These are phyloP conservation scores for Nigrospora sphaerica DNA, from an alignment of 2,329 filamentous ascomycete genomes.

Conservation along the genomic window DNA sequence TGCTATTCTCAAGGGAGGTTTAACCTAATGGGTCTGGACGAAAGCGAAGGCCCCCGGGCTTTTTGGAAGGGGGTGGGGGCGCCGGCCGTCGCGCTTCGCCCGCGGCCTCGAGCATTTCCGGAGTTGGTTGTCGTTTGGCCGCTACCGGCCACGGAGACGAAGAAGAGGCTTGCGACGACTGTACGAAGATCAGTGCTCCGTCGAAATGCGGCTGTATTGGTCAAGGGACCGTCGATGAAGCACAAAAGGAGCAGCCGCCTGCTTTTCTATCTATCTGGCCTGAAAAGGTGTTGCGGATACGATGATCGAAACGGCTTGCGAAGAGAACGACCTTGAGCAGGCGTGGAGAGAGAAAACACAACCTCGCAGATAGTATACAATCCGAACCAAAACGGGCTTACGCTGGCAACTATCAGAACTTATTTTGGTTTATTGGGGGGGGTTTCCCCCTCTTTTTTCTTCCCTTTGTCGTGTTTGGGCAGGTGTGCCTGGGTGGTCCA, in stretches of 20 bases:
- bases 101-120: not conserved
- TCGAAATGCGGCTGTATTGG: no score
- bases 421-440: no score
- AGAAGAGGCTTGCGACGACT: no score
- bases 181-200: no score
- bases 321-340: conserved; percentile 13
- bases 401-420: conserved; percentile 6
- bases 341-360: conserved; percentile 16
- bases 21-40: no score
- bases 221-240: no score
- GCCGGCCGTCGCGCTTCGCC: not conserved
- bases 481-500: no score
- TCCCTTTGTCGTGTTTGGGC: no score
- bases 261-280: conserved; percentile 16
- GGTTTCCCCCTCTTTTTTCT: no score
- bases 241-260: not conserved
- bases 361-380: conserved; percentile 25
- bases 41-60: no score
- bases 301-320: conserved; percentile 14
- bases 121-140: not conserved
- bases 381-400: conserved; percentile 15
- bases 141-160: not conserved
- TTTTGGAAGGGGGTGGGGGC: not conserved
- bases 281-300: conserved; percentile 23
- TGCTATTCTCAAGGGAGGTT: not conserved